Evolutionary conservation across 768 basidiomycete genomes (phyloP).

Genomic region (Lactifluus pinguis): DNA sequence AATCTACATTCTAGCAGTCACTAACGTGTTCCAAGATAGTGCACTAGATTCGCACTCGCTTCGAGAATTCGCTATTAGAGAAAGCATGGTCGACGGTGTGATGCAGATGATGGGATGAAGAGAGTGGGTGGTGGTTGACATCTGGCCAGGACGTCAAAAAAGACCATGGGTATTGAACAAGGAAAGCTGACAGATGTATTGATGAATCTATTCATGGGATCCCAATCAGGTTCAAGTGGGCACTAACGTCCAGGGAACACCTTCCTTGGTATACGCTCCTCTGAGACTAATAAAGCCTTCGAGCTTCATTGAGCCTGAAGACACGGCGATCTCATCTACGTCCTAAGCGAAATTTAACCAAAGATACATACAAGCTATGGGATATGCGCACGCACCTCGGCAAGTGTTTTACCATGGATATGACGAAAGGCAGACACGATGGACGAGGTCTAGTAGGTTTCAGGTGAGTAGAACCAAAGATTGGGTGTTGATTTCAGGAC

Average conservation of each 20-base stretch:
- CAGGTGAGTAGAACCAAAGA: not conserved
- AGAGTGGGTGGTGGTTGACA: slow-evolving; percentile 69
- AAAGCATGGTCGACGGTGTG: slow-evolving; percentile 59
- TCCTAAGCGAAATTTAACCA: slow-evolving; percentile 36
- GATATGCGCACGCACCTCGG: slow-evolving; percentile 41
- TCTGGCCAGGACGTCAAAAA: slow-evolving; percentile 35
- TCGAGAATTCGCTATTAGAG: slow-evolving; percentile 59
- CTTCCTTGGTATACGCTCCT: slow-evolving; percentile 65
- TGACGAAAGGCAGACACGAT: slow-evolving; percentile 60
- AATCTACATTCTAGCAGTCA: slow-evolving; percentile 6
- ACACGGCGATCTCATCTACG: slow-evolving; percentile 51
- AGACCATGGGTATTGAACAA: slow-evolving; percentile 1
- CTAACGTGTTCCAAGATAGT: slow-evolving; percentile 14
- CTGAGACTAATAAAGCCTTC: slow-evolving; percentile 81
- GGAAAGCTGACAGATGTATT: slow-evolving; percentile 66
- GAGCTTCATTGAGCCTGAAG: slow-evolving; percentile 43
- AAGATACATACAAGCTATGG: not conserved
- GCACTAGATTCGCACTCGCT: slow-evolving; percentile 39
- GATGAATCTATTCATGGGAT: slow-evolving; percentile 50
- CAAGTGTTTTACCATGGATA: slow-evolving; percentile 63
- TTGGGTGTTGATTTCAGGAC: slow-evolving; percentile 29
- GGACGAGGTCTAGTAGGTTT: slow-evolving; percentile 45
- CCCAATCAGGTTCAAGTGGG: slow-evolving; percentile 13
- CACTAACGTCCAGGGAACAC: slow-evolving; percentile 14
- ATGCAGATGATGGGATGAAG: slow-evolving; percentile 52